Evolutionary conservation across 1,284 basidiomycete genomes (phyloP), one percentile per base, ranked within the genome.

Genomic region (Tilletia walkeri): DNA sequence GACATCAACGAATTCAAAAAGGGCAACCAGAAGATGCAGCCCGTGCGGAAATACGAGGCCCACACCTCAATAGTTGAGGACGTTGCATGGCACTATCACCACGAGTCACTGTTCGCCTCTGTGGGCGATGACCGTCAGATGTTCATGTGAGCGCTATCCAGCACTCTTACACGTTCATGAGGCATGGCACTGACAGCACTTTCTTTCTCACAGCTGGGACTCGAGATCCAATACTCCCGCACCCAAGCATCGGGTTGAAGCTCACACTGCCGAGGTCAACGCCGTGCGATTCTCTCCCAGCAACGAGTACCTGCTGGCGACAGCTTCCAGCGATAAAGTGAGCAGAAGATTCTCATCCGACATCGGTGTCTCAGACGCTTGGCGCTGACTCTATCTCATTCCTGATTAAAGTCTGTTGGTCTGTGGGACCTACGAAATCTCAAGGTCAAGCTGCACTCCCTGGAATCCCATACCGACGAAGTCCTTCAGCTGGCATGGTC

Each of bases 41-140:
- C 96, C 7, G 87, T 91, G 1, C 89, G 87, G 65, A 88, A 91
- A 20, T 99, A 92, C 86, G 89, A 88, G 72, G 95, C 95, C 1
- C 83, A 84, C 69, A 76, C 81, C 4, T 66, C 77, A 12, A 72
- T 83, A 18, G 83, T 82, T 7, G 94, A 96, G 92, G 96, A 99
- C 82, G 95, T 99, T 2, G 94, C 96, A 75, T 99, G 95, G 95
- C 92, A 96, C 85, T 86, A 90, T 12, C 89, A 88, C 24, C 87
- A 92, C 82, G 93, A 94, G 70, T 89, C 90, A 76, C 86, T 95
- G 65, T 95, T 99, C 80, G 95, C 91, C 2, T 96, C 94, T 75
- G 95, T 97, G n/a, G 94, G 95, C 41, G 95, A 99, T 79, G 95
- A 99, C 84, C 92, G 91, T 80, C 89, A 92, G 87, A 88, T 99